These are phyloP conservation scores for Plenodomus lindquistii DNA, from an alignment of 2,329 filamentous ascomycete genomes.

Conservation along the genomic window DNA sequence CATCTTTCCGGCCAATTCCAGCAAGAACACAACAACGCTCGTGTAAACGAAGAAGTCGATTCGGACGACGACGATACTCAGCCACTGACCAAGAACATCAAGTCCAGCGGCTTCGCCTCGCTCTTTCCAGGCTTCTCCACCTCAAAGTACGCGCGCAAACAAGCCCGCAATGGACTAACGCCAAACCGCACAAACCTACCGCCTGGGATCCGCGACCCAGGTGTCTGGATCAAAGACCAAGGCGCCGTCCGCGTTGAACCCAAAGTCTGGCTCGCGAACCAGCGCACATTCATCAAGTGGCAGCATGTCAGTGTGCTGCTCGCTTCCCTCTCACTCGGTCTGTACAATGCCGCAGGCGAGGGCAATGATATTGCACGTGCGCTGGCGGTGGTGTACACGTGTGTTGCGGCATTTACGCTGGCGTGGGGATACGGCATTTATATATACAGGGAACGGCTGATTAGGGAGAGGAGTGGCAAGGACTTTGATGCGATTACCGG, in stretches of 20 bases:
- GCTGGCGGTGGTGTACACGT: constrained; percentile 82
- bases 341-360: constrained; percentile 85
- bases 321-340: constrained; percentile 76
- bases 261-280: constrained; percentile 98
- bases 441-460: constrained; percentile 74
- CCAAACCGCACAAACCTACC: constrained; percentile 62
- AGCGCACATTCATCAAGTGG: constrained; percentile 98
- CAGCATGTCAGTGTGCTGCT: constrained; percentile 91
- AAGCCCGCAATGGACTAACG: constrained; percentile 41
- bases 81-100: constrained; percentile 36
- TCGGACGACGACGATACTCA: constrained; percentile 54
- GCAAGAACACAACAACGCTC: constrained; percentile 34
- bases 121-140: constrained; percentile 83
- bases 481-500: constrained; percentile 91
- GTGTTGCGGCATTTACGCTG: constrained; percentile 80
- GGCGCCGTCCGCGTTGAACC: constrained; percentile 92
- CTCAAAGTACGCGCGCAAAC: constrained; percentile 64
- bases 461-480: constrained; percentile 81
- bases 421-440: constrained; percentile 88
- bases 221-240: constrained; percentile 89
- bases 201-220: constrained; percentile 84
- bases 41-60: constrained; percentile 51
- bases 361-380: constrained; percentile 72
- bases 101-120: constrained; percentile 63
- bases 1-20: constrained; percentile 12